Conservation (phyloP, 495 filamentous ascomycete genomes). For the Oleoguttula mirabilis region DNA sequence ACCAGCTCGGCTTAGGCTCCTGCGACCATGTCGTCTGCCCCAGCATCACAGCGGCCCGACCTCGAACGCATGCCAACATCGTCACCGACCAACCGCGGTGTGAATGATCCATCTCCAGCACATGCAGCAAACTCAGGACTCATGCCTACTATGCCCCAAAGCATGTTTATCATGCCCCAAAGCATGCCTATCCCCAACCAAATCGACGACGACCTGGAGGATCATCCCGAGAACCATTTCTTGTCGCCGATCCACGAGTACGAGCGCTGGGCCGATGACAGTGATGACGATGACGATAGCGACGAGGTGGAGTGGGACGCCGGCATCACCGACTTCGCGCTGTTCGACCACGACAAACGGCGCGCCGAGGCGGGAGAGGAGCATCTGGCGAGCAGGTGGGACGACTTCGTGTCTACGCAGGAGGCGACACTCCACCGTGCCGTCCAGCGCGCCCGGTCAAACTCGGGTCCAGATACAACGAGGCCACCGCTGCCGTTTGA, state of each 20-base stretch:
- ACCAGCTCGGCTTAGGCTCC: too few species aligned
- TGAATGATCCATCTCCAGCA: not conserved
- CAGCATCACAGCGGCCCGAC: not conserved
- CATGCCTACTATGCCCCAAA: not conserved
- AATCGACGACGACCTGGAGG: conserved; percentile 13
- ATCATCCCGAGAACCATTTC: conserved; percentile 20
- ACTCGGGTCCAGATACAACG: not conserved
- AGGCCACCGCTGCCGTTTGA: conserved; percentile 1
- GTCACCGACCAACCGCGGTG: not conserved
- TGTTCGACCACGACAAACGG: conserved; percentile 14
- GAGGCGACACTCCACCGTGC: conserved; percentile 7
- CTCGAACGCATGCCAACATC: not conserved
- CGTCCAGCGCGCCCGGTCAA: conserved; percentile 1
- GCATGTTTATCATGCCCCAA: not conserved
- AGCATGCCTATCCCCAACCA: not conserved
- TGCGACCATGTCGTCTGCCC: not conserved
- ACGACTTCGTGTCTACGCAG: conserved; percentile 5
- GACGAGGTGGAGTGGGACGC: conserved; percentile 14
- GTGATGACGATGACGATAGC: conserved; percentile 11
- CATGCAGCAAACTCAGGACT: not conserved
- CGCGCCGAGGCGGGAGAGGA: conserved; percentile 1
- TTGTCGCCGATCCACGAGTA: conserved; percentile 14
- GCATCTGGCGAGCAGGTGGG: conserved; percentile 8
- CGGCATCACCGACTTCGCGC: conserved; percentile 20
- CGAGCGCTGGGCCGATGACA: conserved; percentile 10